Evolutionary conservation across 306 rosid genomes (phyloP).

Genomic region (Oemleria cerasiformis): DNA sequence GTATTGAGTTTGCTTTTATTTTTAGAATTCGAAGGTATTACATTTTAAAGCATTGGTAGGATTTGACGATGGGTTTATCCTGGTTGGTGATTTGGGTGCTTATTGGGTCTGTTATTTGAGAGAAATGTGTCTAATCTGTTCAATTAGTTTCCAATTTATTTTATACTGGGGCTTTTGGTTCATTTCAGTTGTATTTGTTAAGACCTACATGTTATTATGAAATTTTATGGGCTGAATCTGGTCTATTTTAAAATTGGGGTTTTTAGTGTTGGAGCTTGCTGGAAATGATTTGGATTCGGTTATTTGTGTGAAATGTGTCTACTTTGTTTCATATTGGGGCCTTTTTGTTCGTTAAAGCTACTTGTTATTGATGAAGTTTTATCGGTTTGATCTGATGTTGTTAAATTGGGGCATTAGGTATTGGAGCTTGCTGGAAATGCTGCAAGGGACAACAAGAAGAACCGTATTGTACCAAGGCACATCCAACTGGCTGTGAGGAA

Average conservation of each 20-base stretch:
- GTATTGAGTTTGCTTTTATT: neutral
- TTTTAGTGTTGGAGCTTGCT: too few species aligned
- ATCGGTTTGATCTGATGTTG: neutral
- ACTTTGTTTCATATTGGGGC: neutral
- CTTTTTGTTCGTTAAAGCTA: neutral
- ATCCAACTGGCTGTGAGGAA: slow-evolving; percentile 85
- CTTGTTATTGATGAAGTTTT: neutral
- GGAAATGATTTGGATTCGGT: neutral
- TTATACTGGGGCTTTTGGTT: neutral
- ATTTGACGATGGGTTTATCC: too few species aligned
- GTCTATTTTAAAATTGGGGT: too few species aligned
- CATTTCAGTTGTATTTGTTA: neutral
- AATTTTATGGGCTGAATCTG: neutral
- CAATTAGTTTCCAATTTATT: neutral
- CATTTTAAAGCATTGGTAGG: neutral
- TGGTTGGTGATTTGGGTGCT: neutral
- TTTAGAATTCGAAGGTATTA: neutral
- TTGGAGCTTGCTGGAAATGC: slow-evolving; percentile 86
- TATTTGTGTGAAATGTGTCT: neutral
- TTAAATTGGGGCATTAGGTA: slow-evolving; percentile 35
- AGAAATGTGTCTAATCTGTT: neutral
- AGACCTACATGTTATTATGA: neutral
- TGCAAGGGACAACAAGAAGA: slow-evolving; percentile 91
- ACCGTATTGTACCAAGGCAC: slow-evolving; percentile 81
- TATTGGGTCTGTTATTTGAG: too few species aligned